Percentiles rank a stretch among this genome's conserved stretches.
Evolutionary conservation across 352 stramenopile species (phyloP).

Genomic region (Phytophthora nicotianae): DNA sequence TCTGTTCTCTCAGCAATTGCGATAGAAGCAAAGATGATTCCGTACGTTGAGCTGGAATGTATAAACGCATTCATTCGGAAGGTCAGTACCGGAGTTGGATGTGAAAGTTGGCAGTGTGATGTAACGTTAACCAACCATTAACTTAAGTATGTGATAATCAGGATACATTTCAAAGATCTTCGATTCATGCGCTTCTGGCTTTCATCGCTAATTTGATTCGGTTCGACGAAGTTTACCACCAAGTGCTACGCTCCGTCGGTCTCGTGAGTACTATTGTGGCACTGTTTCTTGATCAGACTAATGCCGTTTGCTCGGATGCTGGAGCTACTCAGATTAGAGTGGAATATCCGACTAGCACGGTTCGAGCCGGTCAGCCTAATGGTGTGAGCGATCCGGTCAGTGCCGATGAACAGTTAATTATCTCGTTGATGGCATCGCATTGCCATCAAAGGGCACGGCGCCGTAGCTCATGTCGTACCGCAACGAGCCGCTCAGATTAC

Average conservation of each 20-base stretch:
- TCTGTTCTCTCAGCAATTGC: conserved; percentile 62
- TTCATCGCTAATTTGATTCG: conserved; percentile 50
- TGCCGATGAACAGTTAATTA: conserved; percentile 43
- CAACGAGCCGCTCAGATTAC: conserved; percentile 41
- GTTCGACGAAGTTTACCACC: conserved; percentile 50
- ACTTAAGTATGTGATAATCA: conserved; percentile 15
- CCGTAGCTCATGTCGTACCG: conserved; percentile 7
- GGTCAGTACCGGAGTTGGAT: conserved; percentile 9
- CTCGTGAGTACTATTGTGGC: conserved; percentile 43
- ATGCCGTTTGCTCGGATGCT: conserved; percentile 31
- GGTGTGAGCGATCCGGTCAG: conserved; percentile 20
- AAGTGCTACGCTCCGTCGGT: conserved; percentile 43
- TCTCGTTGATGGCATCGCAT: conserved; percentile 54
- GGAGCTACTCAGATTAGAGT: conserved; percentile 48
- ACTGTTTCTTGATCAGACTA: conserved; percentile 51
- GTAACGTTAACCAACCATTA: conserved; percentile 16
- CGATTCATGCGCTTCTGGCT: conserved; percentile 43
- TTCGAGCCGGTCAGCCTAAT: conserved; percentile 34
- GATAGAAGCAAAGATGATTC: conserved; percentile 64
- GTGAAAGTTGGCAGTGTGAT: not conserved
- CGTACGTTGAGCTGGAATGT: conserved; percentile 49
- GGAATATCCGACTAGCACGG: conserved; percentile 51
- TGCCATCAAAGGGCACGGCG: conserved; percentile 45
- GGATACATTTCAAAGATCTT: conserved; percentile 26
- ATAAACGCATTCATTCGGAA: conserved; percentile 43